These are phyloP conservation scores for Blastocystis sp. DNA, from an alignment of 352 stramenopile genomes.

Conservation along the genomic window DNA sequence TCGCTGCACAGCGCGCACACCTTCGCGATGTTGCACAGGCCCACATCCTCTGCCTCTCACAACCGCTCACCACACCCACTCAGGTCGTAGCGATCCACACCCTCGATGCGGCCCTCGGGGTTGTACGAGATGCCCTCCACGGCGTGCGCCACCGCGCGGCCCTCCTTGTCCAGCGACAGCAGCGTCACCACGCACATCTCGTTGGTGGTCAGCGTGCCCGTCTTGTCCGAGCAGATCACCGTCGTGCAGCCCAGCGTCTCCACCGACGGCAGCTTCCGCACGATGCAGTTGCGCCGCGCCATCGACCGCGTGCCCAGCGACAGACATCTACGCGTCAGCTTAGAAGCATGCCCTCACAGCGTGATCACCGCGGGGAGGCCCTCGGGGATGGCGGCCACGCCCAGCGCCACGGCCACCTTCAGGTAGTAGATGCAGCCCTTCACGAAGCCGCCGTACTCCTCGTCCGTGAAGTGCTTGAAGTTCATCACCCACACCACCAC, in stretches of 20 bases:
- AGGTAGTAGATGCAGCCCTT: constrained; percentile 97
- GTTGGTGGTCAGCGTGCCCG: constrained; percentile 93
- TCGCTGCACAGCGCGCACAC: constrained; percentile 90
- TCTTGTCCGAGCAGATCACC: constrained; percentile 76
- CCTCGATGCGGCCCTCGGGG: constrained; percentile 78
- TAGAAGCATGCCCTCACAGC: constrained; percentile 70
- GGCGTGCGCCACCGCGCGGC: not conserved
- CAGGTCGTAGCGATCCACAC: constrained; percentile 22
- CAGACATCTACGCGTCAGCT: constrained; percentile 81
- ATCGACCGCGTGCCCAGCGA: constrained; percentile 89
- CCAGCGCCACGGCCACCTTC: constrained; percentile 95
- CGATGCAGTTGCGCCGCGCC: constrained; percentile 93
- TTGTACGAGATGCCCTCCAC: constrained; percentile 89
- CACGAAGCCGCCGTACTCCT: constrained; percentile 79
- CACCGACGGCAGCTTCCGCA: constrained; percentile 92
- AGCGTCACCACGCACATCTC: constrained; percentile 86
- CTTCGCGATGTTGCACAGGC: constrained; percentile 34
- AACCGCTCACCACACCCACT: constrained; percentile 59
- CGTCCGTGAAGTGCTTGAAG: constrained; percentile 77
- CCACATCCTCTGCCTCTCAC: constrained; percentile 67
- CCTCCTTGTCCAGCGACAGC: not conserved
- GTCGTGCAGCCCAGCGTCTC: constrained; percentile 91
- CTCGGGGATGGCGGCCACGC: constrained; percentile 96
- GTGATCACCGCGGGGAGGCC: constrained; percentile 96
- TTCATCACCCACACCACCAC: constrained; percentile 85